Base-by-base conservation (phyloP, 2,329 filamentous ascomycete species). In the Diaporthe destruens region DNA sequence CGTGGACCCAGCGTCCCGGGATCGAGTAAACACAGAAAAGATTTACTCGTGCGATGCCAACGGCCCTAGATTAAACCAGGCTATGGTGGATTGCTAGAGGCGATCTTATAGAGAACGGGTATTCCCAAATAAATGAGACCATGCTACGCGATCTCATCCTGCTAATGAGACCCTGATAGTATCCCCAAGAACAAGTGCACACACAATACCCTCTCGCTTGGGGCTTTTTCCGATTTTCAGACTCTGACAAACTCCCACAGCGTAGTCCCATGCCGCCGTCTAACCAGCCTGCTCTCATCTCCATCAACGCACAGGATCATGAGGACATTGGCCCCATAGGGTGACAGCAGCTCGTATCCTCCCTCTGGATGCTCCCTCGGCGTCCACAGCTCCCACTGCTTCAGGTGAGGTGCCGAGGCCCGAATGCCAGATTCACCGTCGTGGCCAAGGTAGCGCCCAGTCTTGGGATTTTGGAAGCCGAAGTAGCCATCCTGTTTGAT, bases 181-280 rank as follows among this genome's bases (percentile, higher is more conserved):
- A 29, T 39, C 2, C 12, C 36, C 34, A 2, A 11, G 9, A 36
- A 29, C 29, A 11, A 36, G 34, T 11, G 9, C 11, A 11, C 9
- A 11, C 11, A 36, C 11, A 11, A 11, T 36, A 36, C 34, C 9
- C 34, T 29, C 29, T 29, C 2, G 29, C 29, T 36, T 2, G 34
- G 34, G 9, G 34, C 9, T 36, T 11, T 11, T 9, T 9, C 7
- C 3, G 11, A 8, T 3, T 1, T 9, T 42, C 11, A 59, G 16
- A 59, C 56, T 20, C 7, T 39, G 14, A 59, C 36, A 14, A 59
- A 59, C 23, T 59, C 56, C 56, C 56, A 59, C 36, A 59, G 1
- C 3, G 56, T 42, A 2, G 36, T 59, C 11, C 56, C 56, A 11
- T 59, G 56, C 14, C 14, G 14, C 29, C 56, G 34, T 23, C 36